Percentiles rank a stretch among this genome's conserved stretches.
These are phyloP conservation scores for Eleusine coracana DNA, from an alignment of 176 grass and related monocot species.

Conservation along the genomic window DNA sequence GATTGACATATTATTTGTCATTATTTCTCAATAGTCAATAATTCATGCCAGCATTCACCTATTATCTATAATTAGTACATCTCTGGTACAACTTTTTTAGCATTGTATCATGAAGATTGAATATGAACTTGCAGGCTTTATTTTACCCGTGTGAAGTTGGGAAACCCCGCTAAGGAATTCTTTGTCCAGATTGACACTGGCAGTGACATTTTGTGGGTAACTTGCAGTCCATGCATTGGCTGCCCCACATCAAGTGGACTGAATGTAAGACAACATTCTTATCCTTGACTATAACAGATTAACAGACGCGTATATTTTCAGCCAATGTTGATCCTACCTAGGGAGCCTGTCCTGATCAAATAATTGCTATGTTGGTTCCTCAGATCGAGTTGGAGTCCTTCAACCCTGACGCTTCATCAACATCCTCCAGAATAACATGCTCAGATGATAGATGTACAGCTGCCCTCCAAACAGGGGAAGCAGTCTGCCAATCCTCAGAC, in stretches of 20 bases:
- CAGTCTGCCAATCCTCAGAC: slow-evolving; percentile 55
- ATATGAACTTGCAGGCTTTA: slow-evolving; percentile 75
- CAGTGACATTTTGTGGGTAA: slow-evolving; percentile 94
- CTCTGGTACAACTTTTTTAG: slow-evolving; percentile 2
- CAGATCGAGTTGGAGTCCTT: slow-evolving; percentile 87
- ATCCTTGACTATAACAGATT: slow-evolving; percentile 4
- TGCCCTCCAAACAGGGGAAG: slow-evolving; percentile 81
- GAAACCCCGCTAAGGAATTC: slow-evolving; percentile 82
- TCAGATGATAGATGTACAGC: slow-evolving; percentile 75
- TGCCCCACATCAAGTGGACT: slow-evolving; percentile 91
- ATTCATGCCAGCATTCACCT: slow-evolving; percentile 23
- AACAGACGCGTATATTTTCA: slow-evolving; percentile 8
- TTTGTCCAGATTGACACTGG: slow-evolving; percentile 98
- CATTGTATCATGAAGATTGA: slow-evolving; percentile 37
- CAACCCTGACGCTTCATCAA: slow-evolving; percentile 72
- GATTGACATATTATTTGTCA: background rate
- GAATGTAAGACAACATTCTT: slow-evolving; percentile 61
- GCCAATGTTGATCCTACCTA: background rate
- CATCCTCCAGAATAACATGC: slow-evolving; percentile 67
- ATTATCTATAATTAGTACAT: background rate
- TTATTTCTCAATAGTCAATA: slow-evolving; percentile 18
- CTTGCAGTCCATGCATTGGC: slow-evolving; percentile 78
- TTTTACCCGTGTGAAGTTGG: slow-evolving; percentile 87
- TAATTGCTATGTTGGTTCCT: slow-evolving; percentile 27
- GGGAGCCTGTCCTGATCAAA: slow-evolving; percentile 20